These are phyloP conservation scores for Apiotrichum sp. DNA, from an alignment of 1,284 basidiomycete species.

Conservation along the genomic window DNA sequence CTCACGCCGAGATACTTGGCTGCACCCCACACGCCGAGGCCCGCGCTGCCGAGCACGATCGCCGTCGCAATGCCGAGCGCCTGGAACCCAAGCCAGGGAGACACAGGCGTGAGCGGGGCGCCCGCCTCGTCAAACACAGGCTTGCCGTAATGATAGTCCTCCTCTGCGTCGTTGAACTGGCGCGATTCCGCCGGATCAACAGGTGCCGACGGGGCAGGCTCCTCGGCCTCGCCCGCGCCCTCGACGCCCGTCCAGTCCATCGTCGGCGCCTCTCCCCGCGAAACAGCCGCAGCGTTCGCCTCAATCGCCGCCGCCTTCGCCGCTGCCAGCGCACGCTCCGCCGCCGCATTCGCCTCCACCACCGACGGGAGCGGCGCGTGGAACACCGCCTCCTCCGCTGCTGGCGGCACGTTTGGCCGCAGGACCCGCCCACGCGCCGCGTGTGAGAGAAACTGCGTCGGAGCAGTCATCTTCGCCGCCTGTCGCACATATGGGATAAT, in stretches of 20 bases:
- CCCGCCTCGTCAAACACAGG: slow-evolving; percentile 13
- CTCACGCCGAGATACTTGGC: slow-evolving; percentile 34
- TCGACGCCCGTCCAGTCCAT: neutral
- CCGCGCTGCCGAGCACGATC: slow-evolving; percentile 32
- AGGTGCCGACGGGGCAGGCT: neutral
- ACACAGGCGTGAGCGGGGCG: slow-evolving; percentile 11
- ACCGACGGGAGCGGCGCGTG: neutral
- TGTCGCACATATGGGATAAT: slow-evolving; percentile 34
- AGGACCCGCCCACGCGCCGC: slow-evolving; percentile 5
- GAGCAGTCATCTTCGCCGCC: slow-evolving; percentile 21
- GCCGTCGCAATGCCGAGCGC: slow-evolving; percentile 40
- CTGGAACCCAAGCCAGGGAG: slow-evolving; percentile 26
- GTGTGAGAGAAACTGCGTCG: slow-evolving; percentile 28
- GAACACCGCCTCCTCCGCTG: neutral
- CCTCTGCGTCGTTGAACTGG: slow-evolving; percentile 31
- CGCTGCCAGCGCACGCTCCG: neutral
- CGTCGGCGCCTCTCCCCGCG: neutral
- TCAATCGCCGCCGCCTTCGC: neutral
- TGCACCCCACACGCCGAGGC: slow-evolving; percentile 29
- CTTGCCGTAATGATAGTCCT: slow-evolving; percentile 23
- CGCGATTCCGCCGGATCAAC: neutral
- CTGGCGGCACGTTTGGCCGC: slow-evolving; percentile 1
- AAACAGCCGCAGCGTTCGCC: neutral
- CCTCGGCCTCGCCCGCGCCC: slow-evolving; percentile 7
- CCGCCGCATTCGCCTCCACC: neutral